Evolutionary conservation across 345 rosid species (phyloP), one percentile per base, ranked within the genome.

Genomic region (Corchorus olitorius): DNA sequence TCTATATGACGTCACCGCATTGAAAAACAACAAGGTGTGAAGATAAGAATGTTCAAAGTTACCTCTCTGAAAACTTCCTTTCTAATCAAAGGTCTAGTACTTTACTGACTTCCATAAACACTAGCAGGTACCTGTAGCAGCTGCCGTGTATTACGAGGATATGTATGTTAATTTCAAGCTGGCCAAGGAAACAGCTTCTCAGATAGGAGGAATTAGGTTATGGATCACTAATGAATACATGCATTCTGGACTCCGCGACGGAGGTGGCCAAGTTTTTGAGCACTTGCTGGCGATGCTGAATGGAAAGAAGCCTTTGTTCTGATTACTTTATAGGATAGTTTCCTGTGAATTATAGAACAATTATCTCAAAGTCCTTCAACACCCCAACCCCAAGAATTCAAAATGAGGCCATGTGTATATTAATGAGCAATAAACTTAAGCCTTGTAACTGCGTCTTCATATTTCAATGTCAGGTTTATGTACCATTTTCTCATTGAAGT

Each of bases 171-270:
- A 89, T 77, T 88, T 93, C 86, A 93, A 88, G 88, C 70, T 96
- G 81, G 88, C 85, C 33, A 92, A 65, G 91, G 93, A 93, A 79
- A 96, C 97, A 63, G 94, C 91, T 59, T 81, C 94, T 58, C 81
- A 88, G 72, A 86, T 93, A 41, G 89, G 91, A 2, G 91, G 92
- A 46, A 87, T 92, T 68, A 82, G 99, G 82, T 82, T 87, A 50
- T 94, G 98, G 97, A 75, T 92, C 46, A 90, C 97, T 1, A 94
- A 90, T 20, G 95, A 94, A 85, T 93, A 77, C 82, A 88, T 90
- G 99, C 99, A 96, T 77, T 96, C 98, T 10, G 99, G 98, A 70
- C 90, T 93, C 41, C 92, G 93, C 3, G 99, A 93, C 73, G 88
- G 78, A 20, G 98, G 97, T 43, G 87, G 83, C 37, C 87, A 83